Evolutionary conservation across 2,329 filamentous ascomycete genomes (phyloP).

Genomic region (Colletotrichum endophyticum): DNA sequence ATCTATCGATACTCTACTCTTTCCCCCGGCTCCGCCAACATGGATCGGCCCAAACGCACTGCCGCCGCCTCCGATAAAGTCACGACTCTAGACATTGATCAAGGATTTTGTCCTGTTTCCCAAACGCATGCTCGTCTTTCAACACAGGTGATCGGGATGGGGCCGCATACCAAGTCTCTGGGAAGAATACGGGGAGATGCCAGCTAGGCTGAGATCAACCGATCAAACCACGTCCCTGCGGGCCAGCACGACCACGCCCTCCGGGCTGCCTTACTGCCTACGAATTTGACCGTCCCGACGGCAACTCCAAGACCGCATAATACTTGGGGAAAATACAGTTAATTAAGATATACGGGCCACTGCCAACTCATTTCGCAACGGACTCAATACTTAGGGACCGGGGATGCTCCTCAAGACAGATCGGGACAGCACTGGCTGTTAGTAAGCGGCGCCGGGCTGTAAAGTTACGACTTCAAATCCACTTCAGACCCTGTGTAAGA

Average conservation of each 20-base stretch:
- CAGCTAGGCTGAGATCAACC: neutral
- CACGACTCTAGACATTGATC: neutral
- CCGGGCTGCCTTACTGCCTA: neutral
- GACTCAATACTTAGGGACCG: too few relatives aligned
- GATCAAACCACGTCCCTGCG: too few relatives aligned
- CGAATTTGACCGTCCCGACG: neutral
- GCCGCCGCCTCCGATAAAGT: neutral
- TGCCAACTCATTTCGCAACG: too few relatives aligned
- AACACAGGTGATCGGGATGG: neutral
- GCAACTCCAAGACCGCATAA: too few relatives aligned
- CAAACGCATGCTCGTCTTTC: too few relatives aligned
- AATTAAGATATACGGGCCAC: too few relatives aligned
- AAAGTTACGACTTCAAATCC: too few relatives aligned
- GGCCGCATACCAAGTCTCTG: accelerated
- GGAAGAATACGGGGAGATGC: neutral
- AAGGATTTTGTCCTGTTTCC: neutral
- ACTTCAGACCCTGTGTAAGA: too few relatives aligned
- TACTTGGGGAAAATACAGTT: too few relatives aligned
- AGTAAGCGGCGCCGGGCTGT: too few relatives aligned
- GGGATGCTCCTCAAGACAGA: too few relatives aligned
- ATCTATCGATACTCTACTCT: neutral
- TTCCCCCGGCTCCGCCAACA: neutral
- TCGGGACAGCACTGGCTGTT: too few relatives aligned
- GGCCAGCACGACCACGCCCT: neutral
- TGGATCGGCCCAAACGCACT: neutral